Percentiles rank a stretch among this genome's conserved stretches.
Evolutionary conservation across 208 protist genomes (phyloP).

Genomic region (Leishmania arabica): DNA sequence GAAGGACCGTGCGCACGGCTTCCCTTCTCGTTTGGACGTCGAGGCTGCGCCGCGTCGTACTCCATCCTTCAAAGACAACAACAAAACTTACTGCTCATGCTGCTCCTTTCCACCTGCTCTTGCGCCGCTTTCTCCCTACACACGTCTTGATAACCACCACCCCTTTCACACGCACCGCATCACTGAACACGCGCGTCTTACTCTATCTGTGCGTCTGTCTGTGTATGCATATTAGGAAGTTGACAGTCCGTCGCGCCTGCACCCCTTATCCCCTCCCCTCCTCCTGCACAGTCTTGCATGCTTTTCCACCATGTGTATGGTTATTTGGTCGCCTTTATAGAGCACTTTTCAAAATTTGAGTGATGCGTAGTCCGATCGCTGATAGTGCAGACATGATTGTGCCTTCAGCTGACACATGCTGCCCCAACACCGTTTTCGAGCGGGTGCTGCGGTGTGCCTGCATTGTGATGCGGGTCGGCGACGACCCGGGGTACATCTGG

Average conservation of each 20-base stretch:
- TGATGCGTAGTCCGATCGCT: neutral
- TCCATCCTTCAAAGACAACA: too few relatives aligned
- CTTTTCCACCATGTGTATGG: neutral
- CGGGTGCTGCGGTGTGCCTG: neutral
- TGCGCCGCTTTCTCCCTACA: neutral
- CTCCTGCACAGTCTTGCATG: neutral
- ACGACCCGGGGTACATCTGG: conserved; percentile 8
- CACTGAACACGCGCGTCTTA: neutral
- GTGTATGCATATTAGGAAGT: neutral
- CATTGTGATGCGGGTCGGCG: conserved; percentile 1
- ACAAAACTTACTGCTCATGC: too few relatives aligned
- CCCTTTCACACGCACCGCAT: neutral
- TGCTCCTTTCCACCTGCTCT: neutral
- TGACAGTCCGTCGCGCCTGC: neutral
- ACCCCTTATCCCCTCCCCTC: neutral
- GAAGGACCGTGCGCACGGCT: neutral
- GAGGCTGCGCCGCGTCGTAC: neutral
- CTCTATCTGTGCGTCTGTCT: neutral
- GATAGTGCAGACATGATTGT: neutral
- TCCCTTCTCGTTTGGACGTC: neutral
- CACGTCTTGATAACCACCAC: neutral
- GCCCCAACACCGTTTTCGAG: neutral
- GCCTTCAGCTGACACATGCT: neutral
- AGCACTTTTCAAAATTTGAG: neutral
- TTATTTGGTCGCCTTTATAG: neutral